These are phyloP conservation scores for Exophiala alcalophila DNA, from an alignment of 2,329 filamentous ascomycete species.

Conservation along the genomic window DNA sequence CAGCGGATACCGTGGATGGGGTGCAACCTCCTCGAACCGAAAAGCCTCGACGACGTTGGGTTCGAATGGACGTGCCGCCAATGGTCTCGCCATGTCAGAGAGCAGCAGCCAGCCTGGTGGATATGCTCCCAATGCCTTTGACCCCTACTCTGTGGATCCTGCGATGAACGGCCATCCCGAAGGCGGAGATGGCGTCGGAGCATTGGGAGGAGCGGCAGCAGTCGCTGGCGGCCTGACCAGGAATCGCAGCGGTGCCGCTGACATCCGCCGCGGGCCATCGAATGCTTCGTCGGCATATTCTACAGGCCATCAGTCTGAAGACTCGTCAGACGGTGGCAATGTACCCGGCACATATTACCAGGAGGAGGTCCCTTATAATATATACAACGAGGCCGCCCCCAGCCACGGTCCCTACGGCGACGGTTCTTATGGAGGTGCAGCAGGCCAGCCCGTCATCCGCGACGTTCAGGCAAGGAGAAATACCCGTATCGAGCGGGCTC, in stretches of 20 bases:
- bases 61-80: constrained; percentile 62
- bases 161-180: constrained; percentile 40
- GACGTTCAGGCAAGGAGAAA: constrained; percentile 91
- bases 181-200: constrained; percentile 43
- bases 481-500: constrained; percentile 88
- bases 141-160: constrained; percentile 67
- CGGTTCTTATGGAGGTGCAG: constrained; percentile 49
- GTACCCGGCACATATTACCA: constrained; percentile 53
- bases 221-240: constrained; percentile 15
- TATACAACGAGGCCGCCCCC: constrained; percentile 45
- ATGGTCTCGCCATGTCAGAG: constrained; percentile 68
- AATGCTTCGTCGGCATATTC: constrained; percentile 97
- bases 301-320: constrained; percentile 57
- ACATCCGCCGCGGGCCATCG: constrained; percentile 83
- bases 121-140: constrained; percentile 60
- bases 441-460: constrained; percentile 75
- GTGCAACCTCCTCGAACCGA: constrained; percentile 70
- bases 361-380: constrained; percentile 52
- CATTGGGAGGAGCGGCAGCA: constrained; percentile 59
- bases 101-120: constrained; percentile 55
- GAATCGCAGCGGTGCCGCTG: constrained; percentile 48
- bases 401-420: constrained; percentile 55
- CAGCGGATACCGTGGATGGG: constrained; percentile 91
- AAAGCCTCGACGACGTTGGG: constrained; percentile 82
- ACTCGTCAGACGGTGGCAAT: constrained; percentile 51